These are phyloP conservation scores for Metschnikowia peoriensis DNA, from an alignment of 805 yeast species.

Conservation along the genomic window DNA sequence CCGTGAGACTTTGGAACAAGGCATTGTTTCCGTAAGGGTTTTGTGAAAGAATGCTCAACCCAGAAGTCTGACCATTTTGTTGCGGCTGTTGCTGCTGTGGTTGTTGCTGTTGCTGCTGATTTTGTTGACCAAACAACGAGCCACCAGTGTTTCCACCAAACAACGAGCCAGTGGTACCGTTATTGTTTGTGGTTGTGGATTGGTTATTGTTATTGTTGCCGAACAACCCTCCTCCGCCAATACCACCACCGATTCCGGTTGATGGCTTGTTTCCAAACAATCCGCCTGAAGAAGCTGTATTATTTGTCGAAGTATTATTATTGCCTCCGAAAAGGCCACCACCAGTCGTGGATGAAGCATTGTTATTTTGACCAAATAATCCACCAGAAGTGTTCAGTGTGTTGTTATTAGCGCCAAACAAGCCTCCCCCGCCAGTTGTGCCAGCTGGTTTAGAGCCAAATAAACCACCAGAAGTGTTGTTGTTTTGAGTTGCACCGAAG, in stretches of 20 bases:
- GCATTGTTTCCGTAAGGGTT: constrained; percentile 82
- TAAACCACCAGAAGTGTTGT: constrained; percentile 29
- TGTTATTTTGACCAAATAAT: constrained; percentile 37
- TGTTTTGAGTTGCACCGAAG: constrained; percentile 18
- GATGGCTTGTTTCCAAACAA: constrained; percentile 17
- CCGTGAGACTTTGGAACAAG: constrained; percentile 50
- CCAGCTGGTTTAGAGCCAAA: constrained; percentile 26
- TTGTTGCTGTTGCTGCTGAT: constrained; percentile 23
- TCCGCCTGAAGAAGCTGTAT: constrained; percentile 18
- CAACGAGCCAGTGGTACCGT: constrained; percentile 10
- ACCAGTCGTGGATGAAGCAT: constrained; percentile 6
- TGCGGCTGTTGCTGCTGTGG: constrained; percentile 18
- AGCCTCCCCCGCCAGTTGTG: constrained; percentile 24
- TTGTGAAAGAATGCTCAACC: constrained; percentile 28
- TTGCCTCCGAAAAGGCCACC: constrained; percentile 32
- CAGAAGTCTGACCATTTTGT: constrained; percentile 2
- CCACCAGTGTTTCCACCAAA: constrained; percentile 26
- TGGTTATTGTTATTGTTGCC: constrained; percentile 18
- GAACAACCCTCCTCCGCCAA: constrained; percentile 20
- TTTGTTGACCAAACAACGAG: constrained; percentile 25
- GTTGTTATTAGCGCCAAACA: constrained; percentile 17
- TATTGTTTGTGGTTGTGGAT: constrained; percentile 13
- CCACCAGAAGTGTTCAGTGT: constrained; percentile 26
- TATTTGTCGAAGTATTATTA: constrained; percentile 18
- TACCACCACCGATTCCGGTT: constrained; percentile 8